These are phyloP conservation scores for Phytophthora hibernalis DNA, from an alignment of 352 stramenopile species.

Conservation along the genomic window DNA sequence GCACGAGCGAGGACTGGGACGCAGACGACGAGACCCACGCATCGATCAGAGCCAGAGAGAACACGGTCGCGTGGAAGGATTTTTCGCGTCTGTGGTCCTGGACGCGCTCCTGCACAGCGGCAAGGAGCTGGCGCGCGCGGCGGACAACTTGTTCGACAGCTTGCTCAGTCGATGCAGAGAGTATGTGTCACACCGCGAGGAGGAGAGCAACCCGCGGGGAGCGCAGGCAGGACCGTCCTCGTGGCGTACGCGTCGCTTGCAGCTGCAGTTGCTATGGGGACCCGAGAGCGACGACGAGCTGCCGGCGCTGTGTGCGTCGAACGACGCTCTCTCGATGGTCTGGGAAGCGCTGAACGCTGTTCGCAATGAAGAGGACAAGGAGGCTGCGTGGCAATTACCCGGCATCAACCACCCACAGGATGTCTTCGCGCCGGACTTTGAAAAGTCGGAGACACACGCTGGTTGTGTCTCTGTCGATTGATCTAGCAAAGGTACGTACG, in stretches of 20 bases:
- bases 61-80: constrained; percentile 78
- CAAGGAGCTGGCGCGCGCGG: constrained; percentile 45
- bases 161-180: constrained; percentile 75
- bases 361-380: constrained; percentile 43
- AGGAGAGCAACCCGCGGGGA: constrained; percentile 66
- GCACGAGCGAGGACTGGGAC: constrained; percentile 67
- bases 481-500: constrained; percentile 51
- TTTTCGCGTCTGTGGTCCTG: constrained; percentile 77
- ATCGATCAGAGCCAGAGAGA: constrained; percentile 50
- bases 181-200: constrained; percentile 71
- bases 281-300: constrained; percentile 67
- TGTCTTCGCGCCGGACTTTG: constrained; percentile 43
- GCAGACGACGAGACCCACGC: constrained; percentile 51
- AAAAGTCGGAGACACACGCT: constrained; percentile 55
- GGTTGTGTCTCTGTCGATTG: constrained; percentile 49
- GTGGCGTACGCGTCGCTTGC: constrained; percentile 77
- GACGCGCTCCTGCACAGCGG: constrained; percentile 74
- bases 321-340: constrained; percentile 61
- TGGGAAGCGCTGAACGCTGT: constrained; percentile 71
- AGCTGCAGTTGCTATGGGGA: constrained; percentile 71
- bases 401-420: constrained; percentile 68
- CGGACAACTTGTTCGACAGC: constrained; percentile 72
- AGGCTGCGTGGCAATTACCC: constrained; percentile 51
- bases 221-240: constrained; percentile 48
- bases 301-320: constrained; percentile 60